Conservation (phyloP, 129 eudicot species). For the Helianthus annuus region HanXRQr2.0-SUNRISE NC_035449.2:32424305-32424804, state of each 20-base stretch:
- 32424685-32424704: constrained; percentile 7
- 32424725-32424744: no score
- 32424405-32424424: not conserved
- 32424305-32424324: no score
- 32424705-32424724: not conserved
- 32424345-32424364: constrained; percentile 10
- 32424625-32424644: not conserved
- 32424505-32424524: constrained; percentile 27
- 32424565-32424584: constrained; percentile 36
- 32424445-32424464: constrained; percentile 36
- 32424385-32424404: not conserved
- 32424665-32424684: not conserved
- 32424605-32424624: constrained; percentile 41
- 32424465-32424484: constrained; percentile 36
- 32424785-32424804: no score
- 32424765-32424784: not conserved
- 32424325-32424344: not conserved
- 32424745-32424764: no score
- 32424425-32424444: constrained; percentile 11
- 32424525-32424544: constrained; percentile 36
- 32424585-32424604: constrained; percentile 31
- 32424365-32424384: constrained; percentile 6
- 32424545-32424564: constrained; percentile 36
- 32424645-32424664: not conserved
- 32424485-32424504: constrained; percentile 25